phyloP scores from a whole-genome alignment of 23 red algal genomes.

The Chondrus crispus region DNA sequence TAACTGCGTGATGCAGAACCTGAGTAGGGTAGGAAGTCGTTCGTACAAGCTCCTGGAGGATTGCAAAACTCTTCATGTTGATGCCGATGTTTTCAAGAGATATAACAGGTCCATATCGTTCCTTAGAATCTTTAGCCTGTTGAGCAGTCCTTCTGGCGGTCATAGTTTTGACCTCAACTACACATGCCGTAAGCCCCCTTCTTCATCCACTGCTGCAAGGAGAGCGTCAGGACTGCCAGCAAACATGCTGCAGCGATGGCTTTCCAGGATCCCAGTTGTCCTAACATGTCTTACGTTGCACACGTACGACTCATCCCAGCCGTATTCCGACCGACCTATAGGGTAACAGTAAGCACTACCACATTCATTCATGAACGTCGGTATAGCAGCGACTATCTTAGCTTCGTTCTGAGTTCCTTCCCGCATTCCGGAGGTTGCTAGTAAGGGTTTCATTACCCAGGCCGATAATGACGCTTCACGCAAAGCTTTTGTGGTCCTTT shows the following conservation, averaged over 20 bases:
- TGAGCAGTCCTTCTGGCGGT: neutral
- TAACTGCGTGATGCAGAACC: neutral
- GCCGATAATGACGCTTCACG: neutral
- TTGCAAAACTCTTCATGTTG: neutral
- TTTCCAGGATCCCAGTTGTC: neutral
- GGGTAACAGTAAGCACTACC: neutral
- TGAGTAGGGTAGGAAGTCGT: neutral
- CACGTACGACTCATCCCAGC: neutral
- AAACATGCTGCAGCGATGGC: neutral
- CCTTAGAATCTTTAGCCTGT: neutral
- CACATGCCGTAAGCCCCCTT: neutral
- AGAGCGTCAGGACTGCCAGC: neutral
- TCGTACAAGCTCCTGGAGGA: neutral
- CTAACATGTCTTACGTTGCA: neutral
- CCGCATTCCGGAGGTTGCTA: neutral
- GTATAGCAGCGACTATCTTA: neutral
- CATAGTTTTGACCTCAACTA: slow-evolving; percentile 14
- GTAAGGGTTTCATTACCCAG: neutral
- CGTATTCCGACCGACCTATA: neutral
- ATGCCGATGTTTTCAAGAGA: neutral
- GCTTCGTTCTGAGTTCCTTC: neutral
- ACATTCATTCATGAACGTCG: neutral
- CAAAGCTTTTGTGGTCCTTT: neutral
- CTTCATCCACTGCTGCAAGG: neutral
- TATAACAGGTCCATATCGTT: neutral